phyloP scores from a whole-genome alignment of 2,329 filamentous ascomycete genomes.

The Leptodontidium sp. region DNA sequence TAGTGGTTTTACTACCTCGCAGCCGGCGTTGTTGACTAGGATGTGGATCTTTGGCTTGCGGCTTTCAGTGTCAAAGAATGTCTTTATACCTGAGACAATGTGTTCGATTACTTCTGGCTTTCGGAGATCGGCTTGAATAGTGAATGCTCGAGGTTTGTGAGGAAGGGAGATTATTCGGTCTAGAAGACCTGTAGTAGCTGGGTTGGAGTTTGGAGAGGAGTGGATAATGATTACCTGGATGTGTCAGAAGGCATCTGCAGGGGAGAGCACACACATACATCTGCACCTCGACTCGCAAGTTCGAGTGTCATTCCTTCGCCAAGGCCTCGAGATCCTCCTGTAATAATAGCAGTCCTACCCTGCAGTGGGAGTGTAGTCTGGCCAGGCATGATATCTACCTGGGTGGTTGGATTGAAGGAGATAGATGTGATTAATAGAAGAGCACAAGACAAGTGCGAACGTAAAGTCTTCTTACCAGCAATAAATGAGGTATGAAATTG shows the following conservation, averaged over 20 bases:
- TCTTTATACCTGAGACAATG: conserved; percentile 62
- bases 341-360: conserved; percentile 33
- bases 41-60: conserved; percentile 69
- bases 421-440: too few relatives aligned
- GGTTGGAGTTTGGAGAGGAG: conserved; percentile 17
- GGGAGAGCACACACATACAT: conserved; percentile 18
- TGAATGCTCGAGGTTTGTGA: conserved; percentile 66
- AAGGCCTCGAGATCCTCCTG: conserved; percentile 32
- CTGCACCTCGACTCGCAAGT: conserved; percentile 31
- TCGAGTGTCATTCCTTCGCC: conserved; percentile 32
- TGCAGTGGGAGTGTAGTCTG: conserved; percentile 12
- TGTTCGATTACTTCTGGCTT: conserved; percentile 63
- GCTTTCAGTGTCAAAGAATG: conserved; percentile 4
- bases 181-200: conserved; percentile 9
- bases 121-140: conserved; percentile 74
- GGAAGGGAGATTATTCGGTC: conserved; percentile 46
- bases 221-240: conserved; percentile 25
- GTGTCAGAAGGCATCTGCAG: background rate
- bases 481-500: too few relatives aligned
- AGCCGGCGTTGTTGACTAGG: conserved; percentile 83
- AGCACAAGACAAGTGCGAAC: too few relatives aligned
- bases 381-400: background rate
- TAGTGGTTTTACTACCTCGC: conserved; percentile 40
- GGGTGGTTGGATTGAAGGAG: too few relatives aligned
- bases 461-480: background rate